Evolutionary conservation across 306 rosid species (phyloP), one percentile per base, ranked within the genome.

Genomic region (Ormosia semicastrata): DNA sequence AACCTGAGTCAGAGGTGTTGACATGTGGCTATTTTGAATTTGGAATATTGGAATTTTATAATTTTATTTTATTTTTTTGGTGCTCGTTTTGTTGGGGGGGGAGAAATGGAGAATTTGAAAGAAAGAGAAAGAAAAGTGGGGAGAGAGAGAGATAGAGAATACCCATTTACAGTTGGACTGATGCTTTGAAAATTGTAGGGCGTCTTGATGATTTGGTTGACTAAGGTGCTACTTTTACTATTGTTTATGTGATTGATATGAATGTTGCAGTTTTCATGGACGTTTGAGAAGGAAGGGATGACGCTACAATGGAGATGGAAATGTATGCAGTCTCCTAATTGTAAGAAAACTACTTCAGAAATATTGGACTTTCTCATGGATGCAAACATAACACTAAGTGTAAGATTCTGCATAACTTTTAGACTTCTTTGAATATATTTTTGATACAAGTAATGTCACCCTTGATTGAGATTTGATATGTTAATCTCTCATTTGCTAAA

Each of bases 271-370:
- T 88, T 93, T 85, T 92, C 93, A 0, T 95, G 98, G 99, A 90
- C 96, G 4, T 95, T 93, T 86, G 90, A 92, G 82, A 95, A 90
- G 83, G 97, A 85, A 92, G 94, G 93, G 73, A 90, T 93, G 37
- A 92, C 88, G 46, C 86, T 93, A 33, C 89, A 90, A 41, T 93
- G 98, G 98, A 86, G 99, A 82, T 93, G 96, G 99, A 92, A 92
- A 80, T 92, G 95, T 85, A 75, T 84, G 81, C 91, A 71, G 7
- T 84, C 96, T n/a, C 81, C 88, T 39, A 75, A 90, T 71, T 80
- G 85, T 81, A 92, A 88, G 87, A 82, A 92, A 75, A 90, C 85
- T 30, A 93, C 95, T 1, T 85, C 88, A 11, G 88, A 82, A 33
- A 86, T 92, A 78, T 83, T 95, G 93, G 91, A 89, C 87, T 93